A percentile compares a stretch with the other conserved stretches of the same genome.
Conservation (phyloP, 768 basidiomycete genomes). For the Collybia sordida region DNA sequence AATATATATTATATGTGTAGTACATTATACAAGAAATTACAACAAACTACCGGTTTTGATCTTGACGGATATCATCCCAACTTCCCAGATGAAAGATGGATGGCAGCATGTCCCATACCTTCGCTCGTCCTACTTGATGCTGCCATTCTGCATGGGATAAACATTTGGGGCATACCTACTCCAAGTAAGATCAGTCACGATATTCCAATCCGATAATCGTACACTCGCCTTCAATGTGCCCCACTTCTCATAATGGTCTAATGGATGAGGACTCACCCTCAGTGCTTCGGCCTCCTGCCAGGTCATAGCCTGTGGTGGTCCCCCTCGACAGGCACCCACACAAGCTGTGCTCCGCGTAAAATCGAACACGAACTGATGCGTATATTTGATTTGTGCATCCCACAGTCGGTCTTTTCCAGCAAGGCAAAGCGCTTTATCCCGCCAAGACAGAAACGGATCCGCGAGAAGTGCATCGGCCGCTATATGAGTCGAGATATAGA, state of each 20-base stretch:
- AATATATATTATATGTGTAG: too few relatives aligned
- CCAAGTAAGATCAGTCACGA: too few relatives aligned
- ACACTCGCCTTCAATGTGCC: conserved; percentile 20
- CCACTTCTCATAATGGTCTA: conserved; percentile 38
- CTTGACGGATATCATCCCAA: conserved; percentile 35
- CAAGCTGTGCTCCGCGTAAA: conserved; percentile 31
- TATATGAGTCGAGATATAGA: conserved; percentile 44
- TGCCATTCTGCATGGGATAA: conserved; percentile 23
- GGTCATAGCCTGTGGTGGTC: conserved; percentile 21
- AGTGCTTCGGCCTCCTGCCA: conserved; percentile 32
- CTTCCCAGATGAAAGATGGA: conserved; percentile 33
- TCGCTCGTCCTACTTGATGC: conserved; percentile 33
- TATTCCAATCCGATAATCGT: too few relatives aligned
- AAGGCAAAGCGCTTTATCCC: conserved; percentile 39
- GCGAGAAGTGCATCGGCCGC: conserved; percentile 30
- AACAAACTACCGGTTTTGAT: conserved; percentile 26
- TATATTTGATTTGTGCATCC: conserved; percentile 35
- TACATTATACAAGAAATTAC: conserved; percentile 2
- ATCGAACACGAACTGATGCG: conserved; percentile 36
- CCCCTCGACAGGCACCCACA: conserved; percentile 21
- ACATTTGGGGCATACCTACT: conserved; percentile 29
- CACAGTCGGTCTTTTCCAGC: conserved; percentile 39
- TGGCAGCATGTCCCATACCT: conserved; percentile 36
- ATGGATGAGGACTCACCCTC: conserved; percentile 34
- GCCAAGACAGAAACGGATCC: conserved; percentile 36